Base-by-base conservation (phyloP, 1,284 basidiomycete species). In the Kalmanozyma brasiliensis region DNA sequence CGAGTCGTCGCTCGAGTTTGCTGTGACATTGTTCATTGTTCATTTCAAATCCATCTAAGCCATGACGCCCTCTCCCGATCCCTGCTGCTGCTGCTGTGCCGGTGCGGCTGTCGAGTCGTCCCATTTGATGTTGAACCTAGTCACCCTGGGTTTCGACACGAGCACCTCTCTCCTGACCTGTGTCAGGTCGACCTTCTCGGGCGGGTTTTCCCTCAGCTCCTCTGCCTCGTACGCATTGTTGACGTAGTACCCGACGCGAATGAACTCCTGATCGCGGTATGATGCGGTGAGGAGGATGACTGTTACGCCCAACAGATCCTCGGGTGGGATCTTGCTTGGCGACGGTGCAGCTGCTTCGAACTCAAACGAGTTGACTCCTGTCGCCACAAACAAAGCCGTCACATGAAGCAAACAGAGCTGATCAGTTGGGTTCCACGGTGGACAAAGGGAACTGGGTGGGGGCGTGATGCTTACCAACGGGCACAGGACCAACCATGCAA, bases 231-330 rank as follows among this genome's bases (percentile, higher is more conserved):
- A 98, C 82, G 97, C 94, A 44, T 94, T 98, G 82, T 98, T 96
- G 83, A 98, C 96, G 83, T 99, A 99, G 84, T 99, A 98, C 6
- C 96, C 95, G 19, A 99, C 94, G 36, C 95, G 89, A 34, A 99
- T 95, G 83, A 99, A 99, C 83, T 98, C 95, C 78, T 96, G 93
- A 51, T 95, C 94, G 30, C 82, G 74, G 83, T 95, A 91, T 49
- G 91, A 88, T 48, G 91, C 90, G n/a, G 93, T 93, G 70, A 94
- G 86, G 78, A 95, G 92, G 77, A 95, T 88, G 2, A 93, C 93
- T 0, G 93, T 91, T 14, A 95, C 92, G 35, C 93, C 93, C 1
- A 95, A 86, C 14, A 93, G 88, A 78, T 95, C 93, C 70, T 91
- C 88, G 46, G 87, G 79, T 0, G 92, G 92, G 69, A 94, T 93